phyloP scores from a whole-genome alignment of 2,329 filamentous ascomycete genomes.

The Cladophialophora exuberans region DNA sequence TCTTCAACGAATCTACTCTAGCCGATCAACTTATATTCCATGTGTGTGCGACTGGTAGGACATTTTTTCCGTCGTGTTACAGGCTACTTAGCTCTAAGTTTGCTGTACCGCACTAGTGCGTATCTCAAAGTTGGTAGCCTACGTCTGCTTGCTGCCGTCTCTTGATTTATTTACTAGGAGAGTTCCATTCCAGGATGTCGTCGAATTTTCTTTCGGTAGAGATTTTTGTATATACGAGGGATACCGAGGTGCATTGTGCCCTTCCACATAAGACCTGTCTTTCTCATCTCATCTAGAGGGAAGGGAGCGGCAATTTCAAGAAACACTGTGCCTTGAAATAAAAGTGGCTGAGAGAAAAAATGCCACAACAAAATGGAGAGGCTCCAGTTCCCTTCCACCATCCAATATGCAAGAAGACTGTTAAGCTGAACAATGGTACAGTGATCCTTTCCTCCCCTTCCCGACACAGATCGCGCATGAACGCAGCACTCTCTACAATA shows the following conservation, averaged over 20 bases:
- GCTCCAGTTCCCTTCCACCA: neutral
- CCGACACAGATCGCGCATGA: neutral
- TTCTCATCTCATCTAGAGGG: too few relatives aligned
- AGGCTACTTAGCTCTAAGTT: neutral
- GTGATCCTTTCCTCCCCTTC: neutral
- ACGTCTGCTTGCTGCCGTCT: too few relatives aligned
- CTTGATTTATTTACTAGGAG: too few relatives aligned
- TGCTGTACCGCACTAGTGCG: too few relatives aligned
- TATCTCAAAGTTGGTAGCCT: neutral
- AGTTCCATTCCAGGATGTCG: too few relatives aligned
- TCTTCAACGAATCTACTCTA: neutral
- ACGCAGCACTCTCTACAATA: neutral
- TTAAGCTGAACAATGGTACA: constrained; percentile 14
- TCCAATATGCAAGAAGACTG: constrained; percentile 9
- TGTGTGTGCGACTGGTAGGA: neutral
- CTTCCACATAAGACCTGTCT: too few relatives aligned
- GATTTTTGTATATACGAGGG: too few relatives aligned
- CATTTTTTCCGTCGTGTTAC: neutral
- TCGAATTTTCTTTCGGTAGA: too few relatives aligned
- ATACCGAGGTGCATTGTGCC: too few relatives aligned
- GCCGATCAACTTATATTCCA: neutral
- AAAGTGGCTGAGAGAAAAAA: neutral
- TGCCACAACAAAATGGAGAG: constrained; percentile 9
- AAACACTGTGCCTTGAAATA: too few relatives aligned
- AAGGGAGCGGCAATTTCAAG: too few relatives aligned